phyloP scores from a whole-genome alignment of 2,329 filamentous ascomycete genomes.

The Cytospora leucostoma region DNA sequence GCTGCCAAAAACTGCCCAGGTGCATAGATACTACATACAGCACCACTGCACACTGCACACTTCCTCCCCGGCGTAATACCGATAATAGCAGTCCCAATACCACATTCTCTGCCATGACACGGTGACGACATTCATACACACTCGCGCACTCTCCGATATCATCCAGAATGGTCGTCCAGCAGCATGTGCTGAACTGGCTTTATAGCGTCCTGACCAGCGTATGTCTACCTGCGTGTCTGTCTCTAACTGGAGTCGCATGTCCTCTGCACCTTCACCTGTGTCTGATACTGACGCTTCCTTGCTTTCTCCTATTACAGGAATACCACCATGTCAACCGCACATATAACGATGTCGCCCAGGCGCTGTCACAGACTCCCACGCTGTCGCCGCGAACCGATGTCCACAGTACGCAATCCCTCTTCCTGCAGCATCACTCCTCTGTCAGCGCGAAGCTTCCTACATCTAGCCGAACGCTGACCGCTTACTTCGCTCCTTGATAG shows the following conservation, averaged over 20 bases:
- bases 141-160: conserved; percentile 15
- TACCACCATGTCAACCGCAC: conserved; percentile 91
- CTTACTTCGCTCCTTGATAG: conserved; percentile 48
- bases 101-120: conserved; percentile 26
- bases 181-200: conserved; percentile 91
- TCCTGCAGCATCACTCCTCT: conserved; percentile 20
- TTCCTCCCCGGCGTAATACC: not conserved
- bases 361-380: conserved; percentile 76
- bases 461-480: conserved; percentile 6
- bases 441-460: not conserved
- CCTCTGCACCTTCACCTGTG: conserved; percentile 14
- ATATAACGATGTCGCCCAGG: conserved; percentile 86
- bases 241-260: not conserved
- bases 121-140: conserved; percentile 25
- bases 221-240: conserved; percentile 32
- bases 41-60: not conserved
- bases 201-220: conserved; percentile 86
- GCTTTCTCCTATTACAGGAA: conserved; percentile 59
- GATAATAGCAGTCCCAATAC: not conserved
- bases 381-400: conserved; percentile 88
- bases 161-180: conserved; percentile 69
- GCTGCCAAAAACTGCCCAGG: not conserved
- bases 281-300: conserved; percentile 16
- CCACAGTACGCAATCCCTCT: conserved; percentile 67
- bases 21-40: not conserved